These are phyloP conservation scores for Medicago ruthenica DNA, from an alignment of 306 rosid species.

Conservation along the genomic window DNA sequence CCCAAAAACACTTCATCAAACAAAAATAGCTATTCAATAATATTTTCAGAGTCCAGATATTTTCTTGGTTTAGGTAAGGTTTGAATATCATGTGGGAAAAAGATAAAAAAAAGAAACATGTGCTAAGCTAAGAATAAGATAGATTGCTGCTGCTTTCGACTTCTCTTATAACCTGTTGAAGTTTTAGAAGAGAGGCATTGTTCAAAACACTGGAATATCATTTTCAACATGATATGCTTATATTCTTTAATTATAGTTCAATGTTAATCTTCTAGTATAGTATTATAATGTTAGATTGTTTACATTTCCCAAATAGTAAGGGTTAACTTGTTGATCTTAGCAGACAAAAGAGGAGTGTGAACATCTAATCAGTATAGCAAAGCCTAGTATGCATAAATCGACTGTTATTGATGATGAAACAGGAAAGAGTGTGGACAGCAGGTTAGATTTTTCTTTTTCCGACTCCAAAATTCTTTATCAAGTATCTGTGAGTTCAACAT, in stretches of 20 bases:
- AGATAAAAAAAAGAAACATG: too few relatives aligned
- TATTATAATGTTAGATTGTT: conserved; percentile 2
- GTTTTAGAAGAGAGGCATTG: too few relatives aligned
- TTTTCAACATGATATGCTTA: too few relatives aligned
- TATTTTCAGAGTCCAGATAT: too few relatives aligned
- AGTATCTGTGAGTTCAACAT: conserved; percentile 22
- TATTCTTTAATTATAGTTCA: not conserved
- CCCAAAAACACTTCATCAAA: too few relatives aligned
- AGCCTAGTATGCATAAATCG: conserved; percentile 75
- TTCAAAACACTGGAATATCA: too few relatives aligned
- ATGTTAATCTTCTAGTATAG: conserved; percentile 13
- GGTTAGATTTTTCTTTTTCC: conserved; percentile 51
- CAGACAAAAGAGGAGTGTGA: conserved; percentile 89
- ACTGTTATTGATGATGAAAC: conserved; percentile 71
- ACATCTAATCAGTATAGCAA: conserved; percentile 74
- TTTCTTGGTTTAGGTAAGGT: too few relatives aligned
- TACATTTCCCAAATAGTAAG: conserved; percentile 30
- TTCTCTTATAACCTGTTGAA: too few relatives aligned
- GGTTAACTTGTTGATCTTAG: conserved; percentile 46
- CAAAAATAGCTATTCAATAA: too few relatives aligned
- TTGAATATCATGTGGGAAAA: too few relatives aligned
- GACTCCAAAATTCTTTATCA: not conserved
- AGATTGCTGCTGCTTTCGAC: too few relatives aligned
- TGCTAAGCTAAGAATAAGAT: too few relatives aligned
- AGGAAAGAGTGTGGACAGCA: conserved; percentile 80